Percentiles rank a stretch among this genome's conserved stretches.
These are phyloP conservation scores for Cydonia oblonga DNA, from an alignment of 331 rosid genomes.

Conservation along the genomic window DNA sequence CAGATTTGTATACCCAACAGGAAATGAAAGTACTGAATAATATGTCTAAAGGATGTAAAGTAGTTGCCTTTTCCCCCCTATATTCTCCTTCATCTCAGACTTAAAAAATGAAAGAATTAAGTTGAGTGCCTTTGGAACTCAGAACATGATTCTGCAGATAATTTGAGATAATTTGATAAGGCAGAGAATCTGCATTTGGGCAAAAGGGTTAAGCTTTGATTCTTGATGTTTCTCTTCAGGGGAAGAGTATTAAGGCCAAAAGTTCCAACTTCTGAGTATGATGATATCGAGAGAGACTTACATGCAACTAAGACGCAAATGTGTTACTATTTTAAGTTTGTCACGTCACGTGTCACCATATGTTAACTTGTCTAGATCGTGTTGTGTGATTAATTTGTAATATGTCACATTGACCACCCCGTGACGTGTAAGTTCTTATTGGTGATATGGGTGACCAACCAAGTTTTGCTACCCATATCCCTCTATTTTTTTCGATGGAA, in stretches of 20 bases:
- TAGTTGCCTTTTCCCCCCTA: not conserved
- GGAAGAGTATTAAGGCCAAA: not conserved
- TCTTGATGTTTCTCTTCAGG: not conserved
- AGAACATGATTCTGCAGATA: conserved; percentile 15
- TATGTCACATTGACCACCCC: accelerated
- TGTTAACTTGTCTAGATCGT: not conserved
- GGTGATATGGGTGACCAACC: not conserved
- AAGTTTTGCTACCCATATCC: not conserved
- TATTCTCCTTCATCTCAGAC: not conserved
- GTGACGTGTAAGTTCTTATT: not conserved
- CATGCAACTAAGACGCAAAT: too few relatives aligned
- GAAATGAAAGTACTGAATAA: not conserved
- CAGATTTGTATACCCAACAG: too few relatives aligned
- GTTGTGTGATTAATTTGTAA: not conserved
- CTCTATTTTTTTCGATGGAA: not conserved
- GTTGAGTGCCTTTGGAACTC: not conserved
- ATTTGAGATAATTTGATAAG: not conserved
- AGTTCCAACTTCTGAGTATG: not conserved
- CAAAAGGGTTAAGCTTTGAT: not conserved
- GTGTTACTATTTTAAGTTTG: too few relatives aligned
- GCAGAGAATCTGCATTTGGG: not conserved
- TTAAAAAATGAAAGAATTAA: not conserved
- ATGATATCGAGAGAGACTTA: not conserved
- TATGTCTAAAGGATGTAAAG: not conserved
- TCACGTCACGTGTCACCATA: accelerated